phyloP scores from a whole-genome alignment of 2,329 filamentous ascomycete genomes.

The Diaporthe eres region DNA sequence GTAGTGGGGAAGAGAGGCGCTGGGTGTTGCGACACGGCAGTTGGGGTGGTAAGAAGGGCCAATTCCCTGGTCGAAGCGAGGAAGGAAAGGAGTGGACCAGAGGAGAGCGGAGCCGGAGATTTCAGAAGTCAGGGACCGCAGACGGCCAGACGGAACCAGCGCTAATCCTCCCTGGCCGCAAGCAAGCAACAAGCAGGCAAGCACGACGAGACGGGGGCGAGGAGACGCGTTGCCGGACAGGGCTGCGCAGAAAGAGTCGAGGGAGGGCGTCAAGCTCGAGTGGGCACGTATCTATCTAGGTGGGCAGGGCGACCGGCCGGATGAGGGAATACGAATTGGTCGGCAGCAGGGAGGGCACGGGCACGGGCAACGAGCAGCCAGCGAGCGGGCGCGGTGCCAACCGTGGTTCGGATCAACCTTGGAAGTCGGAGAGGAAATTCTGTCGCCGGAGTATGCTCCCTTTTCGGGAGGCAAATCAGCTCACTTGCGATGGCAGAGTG shows the following conservation, averaged over 20 bases:
- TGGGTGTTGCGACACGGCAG: constrained; percentile 17
- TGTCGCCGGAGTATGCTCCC: constrained; percentile 26
- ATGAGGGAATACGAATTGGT: constrained; percentile 14
- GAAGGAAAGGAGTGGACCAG: constrained; percentile 10
- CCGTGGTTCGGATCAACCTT: constrained; percentile 25
- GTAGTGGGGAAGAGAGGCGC: constrained; percentile 14
- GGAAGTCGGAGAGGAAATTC: neutral
- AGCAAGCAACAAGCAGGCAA: neutral
- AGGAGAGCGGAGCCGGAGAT: constrained; percentile 17
- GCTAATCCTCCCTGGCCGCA: constrained; percentile 22
- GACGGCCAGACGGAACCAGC: constrained; percentile 8
- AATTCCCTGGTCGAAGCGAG: constrained; percentile 18
- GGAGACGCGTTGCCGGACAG: neutral
- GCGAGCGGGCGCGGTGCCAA: neutral
- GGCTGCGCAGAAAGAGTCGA: neutral
- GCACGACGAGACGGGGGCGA: neutral
- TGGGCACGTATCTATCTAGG: neutral
- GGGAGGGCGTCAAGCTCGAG: constrained; percentile 14
- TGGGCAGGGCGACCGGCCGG: constrained; percentile 12
- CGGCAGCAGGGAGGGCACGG: neutral
- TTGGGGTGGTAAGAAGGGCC: constrained; percentile 1
- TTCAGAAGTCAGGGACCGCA: constrained; percentile 7
- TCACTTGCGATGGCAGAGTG: constrained; percentile 22
- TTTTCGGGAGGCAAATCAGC: constrained; percentile 18
- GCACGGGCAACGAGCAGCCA: neutral